Percentiles rank a stretch among this genome's conserved stretches.
Evolutionary conservation across 495 filamentous ascomycete species (phyloP).

Genomic region (Hypoxylon intermedium): DNA sequence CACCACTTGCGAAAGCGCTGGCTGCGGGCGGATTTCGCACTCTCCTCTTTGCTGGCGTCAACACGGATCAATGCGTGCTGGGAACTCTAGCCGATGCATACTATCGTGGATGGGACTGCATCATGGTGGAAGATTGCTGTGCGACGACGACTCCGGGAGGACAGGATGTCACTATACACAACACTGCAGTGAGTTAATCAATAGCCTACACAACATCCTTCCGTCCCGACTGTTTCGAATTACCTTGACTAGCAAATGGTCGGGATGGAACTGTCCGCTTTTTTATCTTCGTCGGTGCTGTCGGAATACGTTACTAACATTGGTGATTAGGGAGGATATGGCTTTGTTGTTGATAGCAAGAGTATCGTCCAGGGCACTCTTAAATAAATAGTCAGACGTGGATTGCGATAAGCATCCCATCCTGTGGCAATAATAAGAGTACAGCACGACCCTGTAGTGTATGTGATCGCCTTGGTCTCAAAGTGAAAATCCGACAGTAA

Average conservation of each 20-base stretch:
- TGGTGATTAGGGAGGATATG: constrained; percentile 12
- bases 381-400: background rate
- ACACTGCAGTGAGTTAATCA: constrained; percentile 43
- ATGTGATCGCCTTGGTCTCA: no score
- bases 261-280: background rate
- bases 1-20: constrained; percentile 43
- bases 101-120: constrained; percentile 61
- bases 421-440: no score
- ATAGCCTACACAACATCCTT: background rate
- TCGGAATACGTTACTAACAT: background rate
- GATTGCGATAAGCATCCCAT: background rate
- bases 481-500: no score
- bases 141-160: constrained; percentile 55
- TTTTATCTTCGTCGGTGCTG: background rate
- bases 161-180: constrained; percentile 40
- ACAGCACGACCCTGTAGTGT: no score
- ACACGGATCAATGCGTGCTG: constrained; percentile 67
- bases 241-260: background rate
- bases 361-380: constrained; percentile 11
- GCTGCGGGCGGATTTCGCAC: constrained; percentile 50
- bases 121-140: constrained; percentile 61
- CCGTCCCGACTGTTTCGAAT: no score
- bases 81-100: constrained; percentile 62
- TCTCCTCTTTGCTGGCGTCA: constrained; percentile 63
- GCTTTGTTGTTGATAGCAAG: constrained; percentile 24